Conservation (phyloP, 805 yeast species). For the Yamadazyma olivae region DNA sequence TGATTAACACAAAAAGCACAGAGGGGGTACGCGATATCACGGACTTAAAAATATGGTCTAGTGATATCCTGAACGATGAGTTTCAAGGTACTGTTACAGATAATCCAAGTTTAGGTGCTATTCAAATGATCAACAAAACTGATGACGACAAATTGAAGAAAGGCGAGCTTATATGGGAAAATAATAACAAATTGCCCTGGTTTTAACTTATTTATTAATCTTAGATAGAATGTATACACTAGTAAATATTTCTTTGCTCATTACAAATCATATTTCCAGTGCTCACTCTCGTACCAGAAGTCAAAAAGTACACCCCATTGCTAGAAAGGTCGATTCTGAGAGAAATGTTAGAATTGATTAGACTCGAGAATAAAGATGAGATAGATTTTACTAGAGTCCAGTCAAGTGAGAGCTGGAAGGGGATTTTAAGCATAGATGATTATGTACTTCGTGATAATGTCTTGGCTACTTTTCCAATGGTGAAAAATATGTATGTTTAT, state of each 20-base stretch:
- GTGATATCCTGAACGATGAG: constrained; percentile 16
- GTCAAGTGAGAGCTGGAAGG: constrained; percentile 36
- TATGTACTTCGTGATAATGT: constrained; percentile 32
- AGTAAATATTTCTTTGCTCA: background rate
- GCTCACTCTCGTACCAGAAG: background rate
- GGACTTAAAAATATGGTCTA: constrained; percentile 27
- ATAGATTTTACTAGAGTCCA: constrained; percentile 29
- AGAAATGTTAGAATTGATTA: constrained; percentile 1
- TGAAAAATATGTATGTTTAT: constrained; percentile 17
- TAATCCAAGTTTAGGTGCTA: constrained; percentile 37
- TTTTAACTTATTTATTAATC: constrained; percentile 18
- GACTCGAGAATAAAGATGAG: constrained; percentile 13
- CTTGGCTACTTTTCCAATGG: constrained; percentile 19
- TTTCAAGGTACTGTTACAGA: too few species aligned
- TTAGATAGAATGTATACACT: too few species aligned
- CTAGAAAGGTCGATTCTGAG: too few species aligned
- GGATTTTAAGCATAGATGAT: constrained; percentile 27
- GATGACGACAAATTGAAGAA: constrained; percentile 22
- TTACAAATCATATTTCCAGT: background rate
- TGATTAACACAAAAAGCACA: background rate
- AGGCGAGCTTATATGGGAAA: constrained; percentile 38
- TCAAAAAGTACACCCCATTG: too few species aligned
- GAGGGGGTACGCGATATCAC: too few species aligned
- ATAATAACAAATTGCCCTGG: constrained; percentile 42
- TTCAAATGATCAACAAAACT: constrained; percentile 20